These are phyloP conservation scores for Alternaria angustiovoidea DNA, from an alignment of 2,329 filamentous ascomycete genomes.

Conservation along the genomic window DNA sequence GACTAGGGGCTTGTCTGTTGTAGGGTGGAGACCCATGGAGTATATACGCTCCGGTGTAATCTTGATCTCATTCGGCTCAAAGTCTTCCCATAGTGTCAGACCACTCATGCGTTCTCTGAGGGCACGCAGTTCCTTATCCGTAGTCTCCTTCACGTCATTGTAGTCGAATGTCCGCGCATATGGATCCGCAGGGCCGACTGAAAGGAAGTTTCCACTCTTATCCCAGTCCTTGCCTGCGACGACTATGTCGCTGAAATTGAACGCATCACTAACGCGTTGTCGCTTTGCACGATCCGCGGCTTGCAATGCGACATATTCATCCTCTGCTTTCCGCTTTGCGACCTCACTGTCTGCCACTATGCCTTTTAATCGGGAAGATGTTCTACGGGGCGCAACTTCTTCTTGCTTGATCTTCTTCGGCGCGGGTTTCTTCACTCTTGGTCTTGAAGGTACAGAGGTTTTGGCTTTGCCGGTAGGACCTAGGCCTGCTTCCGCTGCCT, in stretches of 20 bases:
- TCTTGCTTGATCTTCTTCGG: constrained; percentile 67
- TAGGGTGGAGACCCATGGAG: constrained; percentile 87
- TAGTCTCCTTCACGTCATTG: constrained; percentile 82
- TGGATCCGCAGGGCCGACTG: constrained; percentile 75
- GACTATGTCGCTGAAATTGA: constrained; percentile 78
- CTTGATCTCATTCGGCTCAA: constrained; percentile 71
- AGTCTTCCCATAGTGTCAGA: constrained; percentile 82
- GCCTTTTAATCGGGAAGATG: constrained; percentile 68
- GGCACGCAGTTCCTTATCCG: constrained; percentile 75
- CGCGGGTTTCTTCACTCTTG: constrained; percentile 52
- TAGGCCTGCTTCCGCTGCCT: constrained; percentile 73
- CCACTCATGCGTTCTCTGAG: constrained; percentile 79
- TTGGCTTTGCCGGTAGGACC: constrained; percentile 64
- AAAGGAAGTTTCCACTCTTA: constrained; percentile 70
- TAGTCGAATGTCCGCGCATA: constrained; percentile 85
- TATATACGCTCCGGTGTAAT: constrained; percentile 60
- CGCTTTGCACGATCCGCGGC: constrained; percentile 68
- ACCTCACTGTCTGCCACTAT: constrained; percentile 72
- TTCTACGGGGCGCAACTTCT: constrained; percentile 63
- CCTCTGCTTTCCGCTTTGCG: constrained; percentile 73
- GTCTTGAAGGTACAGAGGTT: constrained; percentile 56
- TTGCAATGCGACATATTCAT: constrained; percentile 65
- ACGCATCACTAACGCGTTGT: constrained; percentile 69
- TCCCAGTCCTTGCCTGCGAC: constrained; percentile 83
- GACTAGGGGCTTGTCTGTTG: constrained; percentile 81